Base-by-base conservation (phyloP, 306 rosid species). In the Mimosa bimucronata region DNA sequence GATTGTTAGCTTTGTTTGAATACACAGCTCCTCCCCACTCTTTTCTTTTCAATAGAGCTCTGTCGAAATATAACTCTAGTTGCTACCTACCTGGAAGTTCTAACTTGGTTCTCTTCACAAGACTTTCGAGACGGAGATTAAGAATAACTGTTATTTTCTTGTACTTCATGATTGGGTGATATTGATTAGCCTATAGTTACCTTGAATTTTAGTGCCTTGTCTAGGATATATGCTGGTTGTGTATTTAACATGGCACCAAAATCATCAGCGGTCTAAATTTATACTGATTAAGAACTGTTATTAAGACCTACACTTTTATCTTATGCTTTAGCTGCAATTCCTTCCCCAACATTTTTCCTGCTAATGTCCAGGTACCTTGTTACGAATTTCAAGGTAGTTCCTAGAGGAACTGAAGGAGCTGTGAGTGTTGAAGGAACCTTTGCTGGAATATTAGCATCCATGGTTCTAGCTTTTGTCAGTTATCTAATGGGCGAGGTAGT, bases 321-420 rank as follows among this genome's bases (percentile, higher is more conserved):
- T 37, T 44, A 18, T 58, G 55, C 41, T 41, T 28, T 61, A 28
- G 29, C 26, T 28, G 40, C 11, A 42, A 62, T 60, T 31, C 67
- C 41, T 62, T 23, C 66, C 50, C 69, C 70, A 13, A 81, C 76
- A 13, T 68, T 82, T 28, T 9, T 45, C 25, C 4, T 44, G 34
- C 26, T 30, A 66, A 86, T 82, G 71, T 64, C 40, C 88, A 96
- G 99, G 92, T 96, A 96, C 83, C 86, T 96, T 75, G 93, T 96
- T 46, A 95, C 98, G 7, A 90, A 96, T 69, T 86, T 96, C 85
- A 93, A 91, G 89, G 77, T 90, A 71, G 99, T 96, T 81, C 98
- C 98, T 76, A 88, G 98, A 85, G 99, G 99, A 73, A 96, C 99
- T 26, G 99, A 96, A 86, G 99, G 99, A 76, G 99, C 98, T 28